Percentiles rank a stretch among this genome's conserved stretches.
phyloP scores from a whole-genome alignment of 2,329 filamentous ascomycete genomes.

The Davidsoniella neocaledoniae region DNA sequence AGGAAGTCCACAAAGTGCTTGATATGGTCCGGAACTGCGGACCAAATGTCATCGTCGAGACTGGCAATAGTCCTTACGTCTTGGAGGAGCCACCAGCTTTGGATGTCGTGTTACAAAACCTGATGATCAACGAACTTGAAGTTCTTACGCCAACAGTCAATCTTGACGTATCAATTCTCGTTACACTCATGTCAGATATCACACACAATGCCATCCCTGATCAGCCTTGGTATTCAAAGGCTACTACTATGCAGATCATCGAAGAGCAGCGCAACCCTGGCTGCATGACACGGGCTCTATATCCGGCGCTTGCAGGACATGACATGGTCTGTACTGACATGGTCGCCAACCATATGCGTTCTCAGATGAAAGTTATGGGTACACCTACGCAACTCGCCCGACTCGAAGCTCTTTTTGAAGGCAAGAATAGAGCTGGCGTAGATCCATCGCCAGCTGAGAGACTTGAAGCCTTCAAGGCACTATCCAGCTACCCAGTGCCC shows the following conservation, averaged over 20 bases:
- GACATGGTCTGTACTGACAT: neutral
- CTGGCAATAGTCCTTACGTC: neutral
- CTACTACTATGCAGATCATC: constrained; percentile 1
- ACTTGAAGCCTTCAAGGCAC: neutral
- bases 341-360: constrained; percentile 1
- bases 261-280: neutral
- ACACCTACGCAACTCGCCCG: neutral
- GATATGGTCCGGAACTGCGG: neutral
- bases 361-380: constrained; percentile 4
- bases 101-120: neutral
- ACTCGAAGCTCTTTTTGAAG: neutral
- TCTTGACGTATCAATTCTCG: constrained; percentile 1
- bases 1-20: constrained; percentile 2
- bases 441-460: neutral
- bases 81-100: neutral
- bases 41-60: constrained; percentile 1
- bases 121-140: neutral
- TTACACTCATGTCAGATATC: constrained; percentile 3
- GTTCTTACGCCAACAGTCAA: neutral
- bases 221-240: constrained; percentile 1
- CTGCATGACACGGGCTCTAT: neutral
- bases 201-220: neutral
- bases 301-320: neutral
- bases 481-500: neutral
- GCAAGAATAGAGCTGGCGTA: neutral